Conservation (phyloP, 768 basidiomycete genomes). For the Strobilomyces dryophilus region DNA sequence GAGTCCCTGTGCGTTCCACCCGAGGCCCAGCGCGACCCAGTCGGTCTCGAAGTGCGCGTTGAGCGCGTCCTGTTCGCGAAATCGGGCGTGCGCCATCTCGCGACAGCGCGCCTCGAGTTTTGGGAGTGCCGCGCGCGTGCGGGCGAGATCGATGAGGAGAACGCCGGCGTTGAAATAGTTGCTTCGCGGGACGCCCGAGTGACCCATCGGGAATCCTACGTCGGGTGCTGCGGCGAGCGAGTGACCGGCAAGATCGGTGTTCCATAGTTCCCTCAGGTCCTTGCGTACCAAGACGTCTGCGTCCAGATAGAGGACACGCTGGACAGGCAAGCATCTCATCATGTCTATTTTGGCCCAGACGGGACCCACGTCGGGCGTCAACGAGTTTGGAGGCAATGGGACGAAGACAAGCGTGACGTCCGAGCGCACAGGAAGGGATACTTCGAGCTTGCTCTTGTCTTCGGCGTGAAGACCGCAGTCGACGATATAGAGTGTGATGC, state of each 20-base stretch:
- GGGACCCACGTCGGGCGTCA: constrained; percentile 27
- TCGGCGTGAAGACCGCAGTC: constrained; percentile 41
- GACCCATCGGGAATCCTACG: constrained; percentile 48
- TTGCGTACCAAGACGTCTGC: constrained; percentile 46
- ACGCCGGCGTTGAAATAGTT: constrained; percentile 58
- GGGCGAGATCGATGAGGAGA: constrained; percentile 45
- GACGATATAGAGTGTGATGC: constrained; percentile 47
- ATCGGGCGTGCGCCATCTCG: constrained; percentile 29
- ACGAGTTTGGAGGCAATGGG: constrained; percentile 29
- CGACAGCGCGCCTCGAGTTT: constrained; percentile 27
- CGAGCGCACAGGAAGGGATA: constrained; percentile 23
- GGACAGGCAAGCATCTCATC: constrained; percentile 41
- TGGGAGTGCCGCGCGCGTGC: constrained; percentile 25
- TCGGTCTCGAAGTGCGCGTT: constrained; percentile 42
- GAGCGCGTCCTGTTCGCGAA: constrained; percentile 49
- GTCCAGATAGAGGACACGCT: constrained; percentile 50
- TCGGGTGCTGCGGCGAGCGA: constrained; percentile 43
- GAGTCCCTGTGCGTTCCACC: constrained; percentile 56
- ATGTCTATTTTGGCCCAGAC: constrained; percentile 53
- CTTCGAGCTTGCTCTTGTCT: constrained; percentile 32
- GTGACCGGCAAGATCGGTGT: constrained; percentile 39
- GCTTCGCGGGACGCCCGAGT: constrained; percentile 28
- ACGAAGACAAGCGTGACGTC: constrained; percentile 44
- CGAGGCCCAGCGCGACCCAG: constrained; percentile 40
- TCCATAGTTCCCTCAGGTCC: constrained; percentile 42